These are phyloP conservation scores for Pichia membranifaciens DNA, from an alignment of 805 yeast species.

Conservation along the genomic window DNA sequence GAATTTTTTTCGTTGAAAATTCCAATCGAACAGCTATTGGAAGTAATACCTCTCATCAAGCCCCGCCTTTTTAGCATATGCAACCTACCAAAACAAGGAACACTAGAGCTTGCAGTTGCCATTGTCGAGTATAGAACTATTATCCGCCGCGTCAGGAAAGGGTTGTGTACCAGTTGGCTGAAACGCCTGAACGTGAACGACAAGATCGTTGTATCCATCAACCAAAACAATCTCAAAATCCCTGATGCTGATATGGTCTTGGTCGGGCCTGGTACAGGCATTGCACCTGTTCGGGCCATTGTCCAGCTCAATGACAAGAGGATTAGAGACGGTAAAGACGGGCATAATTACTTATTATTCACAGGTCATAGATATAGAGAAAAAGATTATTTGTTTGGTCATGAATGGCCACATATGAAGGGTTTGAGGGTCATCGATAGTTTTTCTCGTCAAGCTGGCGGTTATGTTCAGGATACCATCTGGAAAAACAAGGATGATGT, in stretches of 20 bases:
- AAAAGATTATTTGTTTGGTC: constrained; percentile 64
- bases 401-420: constrained; percentile 41
- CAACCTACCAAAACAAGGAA: constrained; percentile 32
- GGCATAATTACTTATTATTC: constrained; percentile 45
- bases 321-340: constrained; percentile 12
- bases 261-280: constrained; percentile 93
- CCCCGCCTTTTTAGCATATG: constrained; percentile 88
- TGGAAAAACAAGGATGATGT: constrained; percentile 46
- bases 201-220: constrained; percentile 45
- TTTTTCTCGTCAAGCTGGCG: constrained; percentile 47
- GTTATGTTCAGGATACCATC: constrained; percentile 75
- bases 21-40: constrained; percentile 72
- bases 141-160: constrained; percentile 66
- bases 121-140: constrained; percentile 83
- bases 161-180: constrained; percentile 79
- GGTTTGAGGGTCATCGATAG: constrained; percentile 33
- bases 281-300: constrained; percentile 84
- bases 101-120: constrained; percentile 69
- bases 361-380: constrained; percentile 65
- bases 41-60: constrained; percentile 68
- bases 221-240: constrained; percentile 39
- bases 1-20: constrained; percentile 75
- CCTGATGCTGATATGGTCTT: constrained; percentile 39
- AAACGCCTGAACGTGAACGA: constrained; percentile 44
- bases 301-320: constrained; percentile 35